phyloP scores from a whole-genome alignment of 164 flowering plant genomes.

The Piper longum region DNA sequence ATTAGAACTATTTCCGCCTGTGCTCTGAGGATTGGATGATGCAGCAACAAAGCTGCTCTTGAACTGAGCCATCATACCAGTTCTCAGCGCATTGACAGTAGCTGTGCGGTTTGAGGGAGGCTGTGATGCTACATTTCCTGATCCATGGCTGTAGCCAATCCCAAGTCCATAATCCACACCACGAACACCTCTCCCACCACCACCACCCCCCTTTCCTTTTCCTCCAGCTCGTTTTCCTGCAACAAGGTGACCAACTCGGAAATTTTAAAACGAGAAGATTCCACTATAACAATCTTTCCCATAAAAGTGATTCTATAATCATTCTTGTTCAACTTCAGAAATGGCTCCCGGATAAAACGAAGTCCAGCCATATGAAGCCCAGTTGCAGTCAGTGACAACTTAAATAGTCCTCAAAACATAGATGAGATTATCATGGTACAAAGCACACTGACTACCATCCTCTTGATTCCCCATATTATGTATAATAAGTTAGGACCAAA shows the following conservation, averaged over 20 bases:
- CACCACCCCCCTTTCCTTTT: conserved; percentile 54
- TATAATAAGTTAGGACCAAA: too few relatives aligned
- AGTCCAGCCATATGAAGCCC: too few relatives aligned
- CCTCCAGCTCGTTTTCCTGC: conserved; percentile 41
- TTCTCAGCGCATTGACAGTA: conserved; percentile 54
- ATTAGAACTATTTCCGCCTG: conserved; percentile 14
- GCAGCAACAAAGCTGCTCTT: conserved; percentile 89
- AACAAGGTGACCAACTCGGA: neutral
- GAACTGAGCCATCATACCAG: conserved; percentile 84
- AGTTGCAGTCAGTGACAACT: too few relatives aligned
- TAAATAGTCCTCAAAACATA: too few relatives aligned
- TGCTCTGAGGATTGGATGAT: conserved; percentile 45
- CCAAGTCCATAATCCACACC: conserved; percentile 98
- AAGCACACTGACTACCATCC: too few relatives aligned
- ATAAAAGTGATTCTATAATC: too few relatives aligned
- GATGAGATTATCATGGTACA: too few relatives aligned
- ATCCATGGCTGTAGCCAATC: conserved; percentile 70
- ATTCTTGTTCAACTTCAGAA: too few relatives aligned
- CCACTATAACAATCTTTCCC: too few relatives aligned
- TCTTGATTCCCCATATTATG: too few relatives aligned
- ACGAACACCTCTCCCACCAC: conserved; percentile 74
- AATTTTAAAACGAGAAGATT: too few relatives aligned
- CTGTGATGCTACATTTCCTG: conserved; percentile 23
- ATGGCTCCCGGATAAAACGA: too few relatives aligned
- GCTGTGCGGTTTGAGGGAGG: conserved; percentile 42